Base-by-base conservation (phyloP, 129 eudicot species). In the Flaveria bidentis region DNA sequence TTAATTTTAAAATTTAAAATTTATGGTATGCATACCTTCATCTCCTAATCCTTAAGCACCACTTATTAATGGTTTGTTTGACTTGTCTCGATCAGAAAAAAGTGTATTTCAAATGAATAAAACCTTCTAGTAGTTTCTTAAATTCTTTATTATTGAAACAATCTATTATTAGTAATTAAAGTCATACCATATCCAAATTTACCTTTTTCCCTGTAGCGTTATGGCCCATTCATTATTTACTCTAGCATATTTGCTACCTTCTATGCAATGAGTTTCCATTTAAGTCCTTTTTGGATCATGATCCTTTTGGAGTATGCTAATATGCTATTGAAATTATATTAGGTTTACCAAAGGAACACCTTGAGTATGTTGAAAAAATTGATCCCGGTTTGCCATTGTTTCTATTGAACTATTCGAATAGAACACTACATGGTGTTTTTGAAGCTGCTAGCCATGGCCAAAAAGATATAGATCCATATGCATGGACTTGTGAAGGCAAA, bases 371-470 rank as follows among this genome's bases (percentile, higher is more conserved):
- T 44, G 83, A 88, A 82, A 92, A 89, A 41, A 90, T 92, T 44
- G 86, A 73, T 76, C 92, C 91, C 46, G 98, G 94, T 65, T 75
- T 92, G 74, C 98, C 98, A 0, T 74, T 92, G 74, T 92, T 92
- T 86, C 77, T 92, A 39, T 92, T 92, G 64, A 86, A 92, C 80
- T 92, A 86, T 77, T 42, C 76, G 20, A 89, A 88, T 39, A 86
- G 89, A 74, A 85, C 20, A 49, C 86, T 92, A 46, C 82, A 92
- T 74, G 98, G 98, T 11, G 72, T 90, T 67, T 92, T 86, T 82
- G 94, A 92, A 82, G 96, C 98, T 75, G 98, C 92, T 58, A 80
- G 96, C 83, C 81, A 83, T 73, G 98, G 98, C 15, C 81, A 86
- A 83, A 77, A 83, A 85, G 87, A 88, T 76, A 85, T 89, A 17